Evolutionary conservation across 1,284 basidiomycete species (phyloP).

Genomic region (Taiwanofungus camphoratus): DNA sequence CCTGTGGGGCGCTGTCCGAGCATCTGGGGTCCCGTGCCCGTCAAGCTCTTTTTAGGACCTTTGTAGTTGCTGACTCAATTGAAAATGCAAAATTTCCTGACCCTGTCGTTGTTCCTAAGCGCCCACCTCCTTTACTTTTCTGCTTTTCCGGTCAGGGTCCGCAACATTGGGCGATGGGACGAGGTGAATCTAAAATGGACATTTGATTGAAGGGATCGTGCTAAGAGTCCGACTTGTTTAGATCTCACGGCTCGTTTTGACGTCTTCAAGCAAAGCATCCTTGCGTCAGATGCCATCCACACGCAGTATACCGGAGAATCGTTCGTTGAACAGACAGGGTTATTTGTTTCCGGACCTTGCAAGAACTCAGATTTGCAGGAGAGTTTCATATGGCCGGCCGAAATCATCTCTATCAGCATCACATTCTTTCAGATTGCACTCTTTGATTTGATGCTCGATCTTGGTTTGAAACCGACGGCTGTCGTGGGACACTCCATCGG

Average conservation of each 20-base stretch:
- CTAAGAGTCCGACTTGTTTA: too few relatives aligned
- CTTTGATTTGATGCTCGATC: conserved; percentile 31
- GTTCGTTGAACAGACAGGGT: conserved; percentile 4
- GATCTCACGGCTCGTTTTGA: conserved; percentile 3
- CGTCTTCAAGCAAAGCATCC: conserved; percentile 5
- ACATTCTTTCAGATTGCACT: conserved; percentile 39
- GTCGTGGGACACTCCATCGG: conserved; percentile 38
- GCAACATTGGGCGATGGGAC: conserved; percentile 8
- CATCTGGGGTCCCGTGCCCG: conserved; percentile 8
- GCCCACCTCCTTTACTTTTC: conserved; percentile 7
- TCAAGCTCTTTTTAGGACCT: conserved; percentile 8
- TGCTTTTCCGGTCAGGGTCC: conserved; percentile 13
- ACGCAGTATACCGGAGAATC: conserved; percentile 5
- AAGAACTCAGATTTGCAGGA: background rate
- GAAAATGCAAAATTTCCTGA: conserved; percentile 6
- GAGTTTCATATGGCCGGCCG: conserved; percentile 16
- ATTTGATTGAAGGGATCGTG: too few relatives aligned
- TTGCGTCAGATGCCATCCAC: conserved; percentile 2
- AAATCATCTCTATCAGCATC: conserved; percentile 26
- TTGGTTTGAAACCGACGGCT: conserved; percentile 31
- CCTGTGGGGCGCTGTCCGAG: conserved; percentile 6
- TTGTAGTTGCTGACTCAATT: conserved; percentile 6
- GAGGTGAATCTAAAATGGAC: too few relatives aligned
- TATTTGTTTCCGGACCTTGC: background rate
- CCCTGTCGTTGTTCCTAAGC: conserved; percentile 7